Evolutionary conservation across 805 yeast species (phyloP).

Genomic region (Priceomyces fermenticarens): DNA sequence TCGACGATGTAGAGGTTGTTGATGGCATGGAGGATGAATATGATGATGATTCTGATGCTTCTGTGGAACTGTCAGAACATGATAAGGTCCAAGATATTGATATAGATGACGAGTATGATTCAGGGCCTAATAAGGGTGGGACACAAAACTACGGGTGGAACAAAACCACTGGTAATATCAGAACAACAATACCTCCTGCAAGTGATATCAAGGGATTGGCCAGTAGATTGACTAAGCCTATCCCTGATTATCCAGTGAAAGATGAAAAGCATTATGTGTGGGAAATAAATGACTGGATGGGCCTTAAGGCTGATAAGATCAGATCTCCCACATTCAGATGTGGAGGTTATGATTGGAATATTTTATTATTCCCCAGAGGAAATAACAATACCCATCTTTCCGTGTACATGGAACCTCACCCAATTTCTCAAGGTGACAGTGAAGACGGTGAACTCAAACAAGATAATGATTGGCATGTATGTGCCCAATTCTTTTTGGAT

Average conservation of each 20-base stretch:
- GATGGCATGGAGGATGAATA: slow-evolving; percentile 11
- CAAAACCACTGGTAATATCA: slow-evolving; percentile 2
- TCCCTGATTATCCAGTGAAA: slow-evolving; percentile 37
- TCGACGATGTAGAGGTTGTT: slow-evolving; percentile 8
- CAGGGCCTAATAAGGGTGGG: neutral
- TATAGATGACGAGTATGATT: slow-evolving; percentile 4
- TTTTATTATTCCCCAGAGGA: slow-evolving; percentile 77
- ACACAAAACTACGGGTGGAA: slow-evolving; percentile 1
- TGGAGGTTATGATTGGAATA: slow-evolving; percentile 65
- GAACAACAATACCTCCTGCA: slow-evolving; percentile 20
- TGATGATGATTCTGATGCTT: slow-evolving; percentile 1
- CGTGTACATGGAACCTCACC: slow-evolving; percentile 76
- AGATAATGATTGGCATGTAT: slow-evolving; percentile 73
- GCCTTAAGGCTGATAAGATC: slow-evolving; percentile 40
- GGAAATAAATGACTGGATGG: slow-evolving; percentile 50
- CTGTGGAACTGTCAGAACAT: slow-evolving; percentile 1
- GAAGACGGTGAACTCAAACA: slow-evolving; percentile 15
- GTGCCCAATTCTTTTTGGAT: slow-evolving; percentile 86
- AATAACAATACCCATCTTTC: slow-evolving; percentile 58
- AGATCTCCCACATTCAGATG: slow-evolving; percentile 48
- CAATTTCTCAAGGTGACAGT: slow-evolving; percentile 27
- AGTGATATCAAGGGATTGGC: slow-evolving; percentile 27
- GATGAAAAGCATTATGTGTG: slow-evolving; percentile 42
- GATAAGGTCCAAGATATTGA: slow-evolving; percentile 11
- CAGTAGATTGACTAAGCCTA: slow-evolving; percentile 31